Conservation (phyloP, 805 yeast species). For the Teunomyces cretensis region DNA sequence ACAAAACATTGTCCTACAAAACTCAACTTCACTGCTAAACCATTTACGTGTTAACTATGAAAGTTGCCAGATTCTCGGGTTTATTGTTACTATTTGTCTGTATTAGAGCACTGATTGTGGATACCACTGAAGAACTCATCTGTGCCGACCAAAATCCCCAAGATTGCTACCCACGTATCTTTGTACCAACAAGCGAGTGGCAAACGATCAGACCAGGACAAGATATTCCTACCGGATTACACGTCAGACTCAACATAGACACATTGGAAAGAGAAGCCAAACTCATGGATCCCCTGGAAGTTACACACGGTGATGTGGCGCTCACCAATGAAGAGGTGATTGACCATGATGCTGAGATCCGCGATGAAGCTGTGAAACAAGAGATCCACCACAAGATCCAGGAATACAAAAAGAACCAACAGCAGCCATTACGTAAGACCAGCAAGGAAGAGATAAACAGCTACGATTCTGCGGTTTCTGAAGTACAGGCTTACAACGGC, state of each 20-base stretch:
- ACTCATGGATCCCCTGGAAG: slow-evolving; percentile 32
- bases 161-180: slow-evolving; percentile 64
- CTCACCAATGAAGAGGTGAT: slow-evolving; percentile 7
- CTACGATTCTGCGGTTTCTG: slow-evolving; percentile 20
- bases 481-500: slow-evolving; percentile 14
- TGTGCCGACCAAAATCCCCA: slow-evolving; percentile 43
- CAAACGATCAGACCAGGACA: slow-evolving; percentile 68
- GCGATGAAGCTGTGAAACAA: background rate
- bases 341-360: background rate
- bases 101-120: slow-evolving; percentile 6
- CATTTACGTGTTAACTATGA: background rate
- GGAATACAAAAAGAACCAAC: slow-evolving; percentile 4
- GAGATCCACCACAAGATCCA: slow-evolving; percentile 3
- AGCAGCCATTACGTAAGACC: slow-evolving; percentile 4
- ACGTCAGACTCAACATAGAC: slow-evolving; percentile 72
- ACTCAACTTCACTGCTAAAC: too few relatives aligned
- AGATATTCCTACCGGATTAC: slow-evolving; percentile 75
- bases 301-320: slow-evolving; percentile 7
- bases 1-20: too few relatives aligned
- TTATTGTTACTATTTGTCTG: background rate
- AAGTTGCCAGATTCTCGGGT: background rate
- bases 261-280: slow-evolving; percentile 72
- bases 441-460: slow-evolving; percentile 15
- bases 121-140: slow-evolving; percentile 20
- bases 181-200: slow-evolving; percentile 71